Base-by-base conservation (phyloP, 768 basidiomycete genomes). In the Auricularia cornea region DNA sequence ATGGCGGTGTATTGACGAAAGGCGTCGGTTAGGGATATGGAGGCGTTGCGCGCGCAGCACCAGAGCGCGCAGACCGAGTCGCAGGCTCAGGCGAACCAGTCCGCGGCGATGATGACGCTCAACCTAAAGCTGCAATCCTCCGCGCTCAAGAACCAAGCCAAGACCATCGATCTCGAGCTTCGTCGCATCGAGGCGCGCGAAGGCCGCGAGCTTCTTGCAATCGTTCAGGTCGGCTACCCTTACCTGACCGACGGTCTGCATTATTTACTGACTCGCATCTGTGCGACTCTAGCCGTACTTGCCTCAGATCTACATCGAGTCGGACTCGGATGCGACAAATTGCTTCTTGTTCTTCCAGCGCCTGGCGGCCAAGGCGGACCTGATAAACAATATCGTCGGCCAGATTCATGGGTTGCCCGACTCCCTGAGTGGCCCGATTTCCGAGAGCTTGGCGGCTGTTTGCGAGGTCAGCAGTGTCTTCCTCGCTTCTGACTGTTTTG, bases 311-410 rank as follows among this genome's bases (percentile, higher is more conserved):
- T 99, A 97, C 70, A 82, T 92, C 54, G 92, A 98, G 69, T 85
- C 84, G 14, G 97, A 99, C 73, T 84, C 82, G 66, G 93, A 94
- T 67, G 90, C 96, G 0, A 92, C 94, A 3, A 87, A 83, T 66
- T 90, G 91, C 67, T 91, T 96, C 68, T 78, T 98, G 64, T 92
- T 97, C 81, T 97, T 98, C 86, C 88, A 88, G 66, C 87, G 97
- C 10, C 74, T 98, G 68, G 88, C 87, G 0, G 79, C 81, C 71
- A 99, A 99, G 75, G 81, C 91, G 32, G 92, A 97, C 67, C 80
- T 97, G 51, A 87, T 98, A 74, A 92, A 89, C 69, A 81, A 76
- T 14, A 83, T 92, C 62, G 87, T 95, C 38, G 92, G 89, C 1
- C 88, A 92, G 66, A 83, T 85, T 18, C 90, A 98, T 70, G 84